Evolutionary conservation across 257 asterid genomes (phyloP).

Genomic region (Anisodus tanguticus): DNA sequence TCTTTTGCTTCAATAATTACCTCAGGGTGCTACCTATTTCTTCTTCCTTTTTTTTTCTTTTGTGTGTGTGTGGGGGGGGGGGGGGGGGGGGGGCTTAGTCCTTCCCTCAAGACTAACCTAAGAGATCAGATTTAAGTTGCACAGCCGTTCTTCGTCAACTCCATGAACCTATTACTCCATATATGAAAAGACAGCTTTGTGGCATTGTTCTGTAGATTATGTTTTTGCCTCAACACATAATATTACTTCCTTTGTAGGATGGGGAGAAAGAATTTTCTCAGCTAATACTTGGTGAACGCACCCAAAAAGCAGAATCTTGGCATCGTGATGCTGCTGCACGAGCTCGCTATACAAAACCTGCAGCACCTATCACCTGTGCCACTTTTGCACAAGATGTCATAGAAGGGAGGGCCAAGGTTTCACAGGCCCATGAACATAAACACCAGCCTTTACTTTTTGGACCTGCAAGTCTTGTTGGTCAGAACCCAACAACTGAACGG

Average conservation of each 20-base stretch:
- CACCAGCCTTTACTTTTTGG: constrained; percentile 96
- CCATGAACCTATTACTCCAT: not conserved
- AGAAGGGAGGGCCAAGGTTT: constrained; percentile 80
- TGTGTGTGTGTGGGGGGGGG: not conserved
- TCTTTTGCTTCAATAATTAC: not conserved
- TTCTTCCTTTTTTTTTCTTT: too few relatives aligned
- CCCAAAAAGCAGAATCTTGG: constrained; percentile 86
- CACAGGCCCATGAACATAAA: constrained; percentile 84
- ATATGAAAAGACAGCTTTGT: not conserved
- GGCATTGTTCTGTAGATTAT: not conserved
- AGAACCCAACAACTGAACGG: constrained; percentile 84
- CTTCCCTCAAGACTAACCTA: not conserved
- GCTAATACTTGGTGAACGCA: constrained; percentile 75
- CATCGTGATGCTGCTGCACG: constrained; percentile 84
- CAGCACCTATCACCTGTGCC: constrained; percentile 93
- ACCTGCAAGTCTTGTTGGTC: constrained; percentile 79
- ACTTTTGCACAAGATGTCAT: constrained; percentile 96
- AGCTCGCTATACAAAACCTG: constrained; percentile 66
- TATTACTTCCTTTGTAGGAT: constrained; percentile 48
- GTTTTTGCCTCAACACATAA: not conserved
- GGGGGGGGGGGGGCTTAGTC: not conserved
- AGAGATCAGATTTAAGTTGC: not conserved
- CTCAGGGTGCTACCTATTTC: not conserved
- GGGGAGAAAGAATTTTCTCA: constrained; percentile 65
- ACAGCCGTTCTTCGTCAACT: not conserved